A percentile compares a stretch with the other conserved stretches of the same genome.
These are phyloP conservation scores for Rhizophagus prolifer DNA, from an alignment of 192 early-diverging fungal species.

Conservation along the genomic window DNA sequence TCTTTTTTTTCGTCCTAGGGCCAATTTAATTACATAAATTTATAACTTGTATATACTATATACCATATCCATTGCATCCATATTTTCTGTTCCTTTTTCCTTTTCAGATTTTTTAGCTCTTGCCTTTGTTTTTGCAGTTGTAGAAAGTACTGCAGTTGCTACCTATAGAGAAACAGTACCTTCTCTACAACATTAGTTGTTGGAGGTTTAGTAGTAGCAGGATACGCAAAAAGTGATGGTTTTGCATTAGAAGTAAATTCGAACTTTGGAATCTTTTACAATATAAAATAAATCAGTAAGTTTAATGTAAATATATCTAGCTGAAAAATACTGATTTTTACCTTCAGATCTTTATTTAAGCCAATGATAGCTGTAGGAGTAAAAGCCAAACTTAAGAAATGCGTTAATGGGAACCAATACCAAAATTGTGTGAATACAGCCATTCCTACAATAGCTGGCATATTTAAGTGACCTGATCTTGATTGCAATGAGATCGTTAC, in stretches of 20 bases:
- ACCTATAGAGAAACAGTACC: constrained; percentile 50
- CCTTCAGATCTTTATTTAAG: constrained; percentile 81
- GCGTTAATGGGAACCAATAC: constrained; percentile 99
- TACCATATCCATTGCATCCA: constrained; percentile 50
- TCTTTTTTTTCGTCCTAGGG: constrained; percentile 54
- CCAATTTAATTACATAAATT: neutral
- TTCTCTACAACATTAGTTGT: constrained; percentile 80
- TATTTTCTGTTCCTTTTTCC: constrained; percentile 56
- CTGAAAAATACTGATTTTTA: constrained; percentile 20
- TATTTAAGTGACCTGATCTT: constrained; percentile 83
- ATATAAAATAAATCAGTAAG: neutral
- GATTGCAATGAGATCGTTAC: constrained; percentile 92
- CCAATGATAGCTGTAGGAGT: constrained; percentile 95
- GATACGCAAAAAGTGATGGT: constrained; percentile 92
- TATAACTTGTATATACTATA: constrained; percentile 33
- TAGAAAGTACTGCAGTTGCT: constrained; percentile 92
- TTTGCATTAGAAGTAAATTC: constrained; percentile 82
- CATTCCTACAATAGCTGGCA: constrained; percentile 98
- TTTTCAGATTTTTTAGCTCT: constrained; percentile 80
- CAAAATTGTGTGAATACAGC: constrained; percentile 99
- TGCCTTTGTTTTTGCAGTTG: constrained; percentile 90
- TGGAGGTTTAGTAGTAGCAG: constrained; percentile 80
- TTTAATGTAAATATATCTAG: neutral
- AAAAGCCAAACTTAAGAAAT: constrained; percentile 93
- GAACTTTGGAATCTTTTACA: constrained; percentile 72